phyloP scores from a whole-genome alignment of 1,284 basidiomycete species.

The Trichosporon inkin region DNA sequence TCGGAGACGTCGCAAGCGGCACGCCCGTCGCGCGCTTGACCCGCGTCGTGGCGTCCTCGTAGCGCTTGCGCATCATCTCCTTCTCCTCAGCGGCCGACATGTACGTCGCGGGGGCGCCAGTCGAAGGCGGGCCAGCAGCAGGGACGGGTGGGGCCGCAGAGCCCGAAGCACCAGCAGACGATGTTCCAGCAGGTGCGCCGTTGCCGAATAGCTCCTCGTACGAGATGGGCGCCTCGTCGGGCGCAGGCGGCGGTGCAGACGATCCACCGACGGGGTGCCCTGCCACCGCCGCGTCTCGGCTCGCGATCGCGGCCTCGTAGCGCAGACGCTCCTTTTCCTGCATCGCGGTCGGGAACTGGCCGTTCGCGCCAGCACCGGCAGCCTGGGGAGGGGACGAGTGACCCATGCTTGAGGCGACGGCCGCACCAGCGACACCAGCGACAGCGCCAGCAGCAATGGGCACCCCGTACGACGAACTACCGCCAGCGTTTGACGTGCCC shows the following conservation, averaged over 20 bases:
- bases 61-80: conserved; percentile 32
- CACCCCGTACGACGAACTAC: not conserved
- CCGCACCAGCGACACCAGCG: not conserved
- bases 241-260: not conserved
- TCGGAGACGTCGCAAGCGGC: not conserved
- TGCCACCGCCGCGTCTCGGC: not conserved
- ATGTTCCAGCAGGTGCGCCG: not conserved
- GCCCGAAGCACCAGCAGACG: not conserved
- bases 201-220: conserved; percentile 20
- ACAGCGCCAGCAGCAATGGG: not conserved
- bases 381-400: not conserved
- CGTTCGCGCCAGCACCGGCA: not conserved
- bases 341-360: conserved; percentile 16
- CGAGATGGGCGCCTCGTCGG: conserved; percentile 13
- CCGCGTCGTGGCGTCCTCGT: conserved; percentile 28
- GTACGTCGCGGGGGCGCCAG: conserved; percentile 13
- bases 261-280: not conserved
- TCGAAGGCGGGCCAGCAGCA: not conserved
- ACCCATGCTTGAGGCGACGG: not conserved
- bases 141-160: not conserved
- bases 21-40: not conserved
- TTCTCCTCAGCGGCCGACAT: conserved; percentile 36
- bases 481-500: conserved; percentile 1
- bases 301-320: conserved; percentile 23
- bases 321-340: conserved; percentile 37